Conservation (phyloP, 2,329 filamentous ascomycete genomes). For the Neopestalotiopsis clavispora region DNA sequence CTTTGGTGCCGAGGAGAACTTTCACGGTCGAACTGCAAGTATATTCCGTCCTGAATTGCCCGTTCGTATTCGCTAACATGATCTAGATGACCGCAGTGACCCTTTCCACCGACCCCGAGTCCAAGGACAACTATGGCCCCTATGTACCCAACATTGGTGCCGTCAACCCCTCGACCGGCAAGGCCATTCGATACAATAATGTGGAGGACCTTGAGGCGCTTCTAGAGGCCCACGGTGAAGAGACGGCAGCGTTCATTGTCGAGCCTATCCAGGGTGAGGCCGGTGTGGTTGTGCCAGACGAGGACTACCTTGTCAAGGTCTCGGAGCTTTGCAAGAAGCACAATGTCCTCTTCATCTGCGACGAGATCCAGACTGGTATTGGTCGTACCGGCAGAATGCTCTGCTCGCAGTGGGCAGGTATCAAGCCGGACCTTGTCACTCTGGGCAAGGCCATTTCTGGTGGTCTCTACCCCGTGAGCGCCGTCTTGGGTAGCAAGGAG, state of each 20-base stretch:
- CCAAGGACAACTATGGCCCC: constrained; percentile 94
- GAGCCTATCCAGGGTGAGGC: constrained; percentile 98
- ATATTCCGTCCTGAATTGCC: background rate
- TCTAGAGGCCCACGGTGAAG: constrained; percentile 79
- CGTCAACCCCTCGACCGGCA: constrained; percentile 73
- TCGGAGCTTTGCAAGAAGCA: constrained; percentile 90
- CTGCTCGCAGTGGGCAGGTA: constrained; percentile 90
- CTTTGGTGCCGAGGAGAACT: constrained; percentile 88
- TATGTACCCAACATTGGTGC: constrained; percentile 91
- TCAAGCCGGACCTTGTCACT: constrained; percentile 94
- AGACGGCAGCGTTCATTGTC: constrained; percentile 90
- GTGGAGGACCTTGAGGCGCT: constrained; percentile 79
- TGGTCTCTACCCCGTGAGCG: constrained; percentile 98
- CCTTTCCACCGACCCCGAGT: constrained; percentile 93
- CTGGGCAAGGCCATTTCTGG: constrained; percentile 98
- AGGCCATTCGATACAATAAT: constrained; percentile 85
- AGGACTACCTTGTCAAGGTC: constrained; percentile 82
- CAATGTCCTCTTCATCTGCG: constrained; percentile 94
- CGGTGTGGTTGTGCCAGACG: constrained; percentile 92
- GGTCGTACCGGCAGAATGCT: constrained; percentile 93
- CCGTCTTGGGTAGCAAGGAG: constrained; percentile 84
- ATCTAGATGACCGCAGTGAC: constrained; percentile 88
- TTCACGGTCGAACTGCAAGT: constrained; percentile 91
- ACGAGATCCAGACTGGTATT: constrained; percentile 98
- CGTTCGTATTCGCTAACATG: background rate